Base-by-base conservation (phyloP, 306 rosid species). In the Vigna hirtella region DNA sequence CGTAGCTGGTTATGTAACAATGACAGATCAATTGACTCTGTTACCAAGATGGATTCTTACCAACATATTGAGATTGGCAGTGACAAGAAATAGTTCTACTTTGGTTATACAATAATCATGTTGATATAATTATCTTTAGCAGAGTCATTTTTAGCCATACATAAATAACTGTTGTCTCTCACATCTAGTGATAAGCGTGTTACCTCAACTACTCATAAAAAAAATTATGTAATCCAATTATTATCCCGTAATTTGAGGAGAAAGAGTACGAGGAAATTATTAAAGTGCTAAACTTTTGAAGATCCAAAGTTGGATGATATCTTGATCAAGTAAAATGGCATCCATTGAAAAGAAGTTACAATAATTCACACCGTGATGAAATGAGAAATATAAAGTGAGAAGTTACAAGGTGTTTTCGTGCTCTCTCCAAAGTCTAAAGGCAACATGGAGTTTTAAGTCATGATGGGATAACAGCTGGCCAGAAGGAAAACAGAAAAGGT, bases 1-100 rank as follows among this genome's bases (percentile, higher is more conserved):
- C 79, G 66, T 45, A 68, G 73, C 83, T 88, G 89, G 73, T 77
- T 79, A 28, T 67, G 77, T 51, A 57, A 6, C 45, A 62, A 76
- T 71, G 78, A 67, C 81, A 72, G 84, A 76, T 72, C 63, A 74
- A 72, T 18, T 56, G 8, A 72, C 76, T 63, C 66, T 66, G 58
- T 77, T 78, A 62, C n/a, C 65, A 50, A 69, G 48, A 64, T 61
- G 56, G 34, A 71, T 32, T 78, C 10, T 11, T 42, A 28, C 56
- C 65, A 50, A 48, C 18, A 42, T 20, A 57, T 57, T 71, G 71
- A 59, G 32, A 58, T 6, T 67, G 47, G 16, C 42, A 9, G 64
- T 72, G 70, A 45, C 78, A 53, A 53, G 5, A 14, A 77, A 56
- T 55, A 74, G 38, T 11, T 26, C 45, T 34, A 11, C 64, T 57